Base-by-base conservation (phyloP, 2,329 filamentous ascomycete genomes). In the Pestalotiopsis sp. region DNA sequence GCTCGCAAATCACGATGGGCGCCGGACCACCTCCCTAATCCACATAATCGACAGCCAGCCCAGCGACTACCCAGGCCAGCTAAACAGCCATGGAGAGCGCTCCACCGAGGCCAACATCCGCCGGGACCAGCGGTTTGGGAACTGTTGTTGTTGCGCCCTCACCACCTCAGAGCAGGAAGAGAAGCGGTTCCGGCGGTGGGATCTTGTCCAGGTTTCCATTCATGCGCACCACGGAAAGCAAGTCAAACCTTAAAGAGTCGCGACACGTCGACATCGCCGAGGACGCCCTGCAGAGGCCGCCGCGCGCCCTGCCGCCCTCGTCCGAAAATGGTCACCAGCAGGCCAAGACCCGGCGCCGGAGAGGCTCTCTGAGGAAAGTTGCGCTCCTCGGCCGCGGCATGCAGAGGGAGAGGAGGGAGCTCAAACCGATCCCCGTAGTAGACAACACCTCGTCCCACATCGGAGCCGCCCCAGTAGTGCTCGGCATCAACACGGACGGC, bases 361-460 rank as follows among this genome's bases (percentile, higher is more conserved):
- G 92, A 77, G 94, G 94, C 3, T 97, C 95, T 12, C 84, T 98
- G 78, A 88, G 95, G 69, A 97, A 97, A 80, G 93, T 93, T 12
- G 94, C 94, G 31, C 84, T 97, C 63, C 85, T 97, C 20, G 93
- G 93, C 17, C 92, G 92, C 71, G 91, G 91, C 70, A 88, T 86
- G 67, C 90, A 88, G 78, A 85, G 87, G 70, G 89, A 88, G 73
- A 85, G 81, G 75, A 87, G 82, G 72, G 89, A 90, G 68, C 81
- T 79, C 68, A 87, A 83, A 67, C 77, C 81, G 20, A 74, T 85
- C 68, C 80, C 78, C 23, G 80, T 86, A 67, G 81, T 85, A 67
- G 83, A 80, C 23, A 77, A 79, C 27, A 77, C 79, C 45, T 70
- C 74, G 27, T 69, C 74, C 25, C 68, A 74, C 52, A 73, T 72